Evolutionary conservation across 2,329 filamentous ascomycete genomes (phyloP).

Genomic region (Cladophialophora exuberans): DNA sequence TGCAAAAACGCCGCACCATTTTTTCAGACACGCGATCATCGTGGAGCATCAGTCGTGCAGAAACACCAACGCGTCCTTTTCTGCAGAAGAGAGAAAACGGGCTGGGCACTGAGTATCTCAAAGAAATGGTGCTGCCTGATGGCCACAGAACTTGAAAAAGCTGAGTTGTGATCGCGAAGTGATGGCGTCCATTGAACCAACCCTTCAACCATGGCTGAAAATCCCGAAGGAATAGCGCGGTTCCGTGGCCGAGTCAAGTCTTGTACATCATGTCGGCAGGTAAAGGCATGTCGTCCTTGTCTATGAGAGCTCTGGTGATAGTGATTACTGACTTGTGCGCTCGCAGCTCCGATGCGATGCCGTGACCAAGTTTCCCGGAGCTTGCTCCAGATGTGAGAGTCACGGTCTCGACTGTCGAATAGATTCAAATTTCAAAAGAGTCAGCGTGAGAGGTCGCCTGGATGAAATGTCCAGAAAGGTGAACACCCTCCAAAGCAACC

Average conservation of each 20-base stretch:
- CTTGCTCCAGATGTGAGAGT: constrained; percentile 13
- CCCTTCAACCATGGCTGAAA: background rate
- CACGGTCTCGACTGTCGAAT: constrained; percentile 12
- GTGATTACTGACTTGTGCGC: background rate
- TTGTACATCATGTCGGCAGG: constrained; percentile 15
- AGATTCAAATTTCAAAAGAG: constrained; percentile 18
- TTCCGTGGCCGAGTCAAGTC: constrained; percentile 12
- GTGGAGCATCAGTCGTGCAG: too few species aligned
- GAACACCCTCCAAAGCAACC: constrained; percentile 2
- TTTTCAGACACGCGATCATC: too few species aligned
- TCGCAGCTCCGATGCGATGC: constrained; percentile 18
- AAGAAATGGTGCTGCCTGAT: too few species aligned
- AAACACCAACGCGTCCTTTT: too few species aligned
- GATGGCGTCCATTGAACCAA: too few species aligned
- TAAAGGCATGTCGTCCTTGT: constrained; percentile 2
- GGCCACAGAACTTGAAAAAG: too few species aligned
- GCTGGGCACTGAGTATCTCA: background rate
- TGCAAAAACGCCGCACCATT: too few species aligned
- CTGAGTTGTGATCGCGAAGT: too few species aligned
- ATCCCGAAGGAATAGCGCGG: background rate
- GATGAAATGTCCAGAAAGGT: constrained; percentile 11
- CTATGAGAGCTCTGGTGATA: background rate
- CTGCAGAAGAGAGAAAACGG: too few species aligned
- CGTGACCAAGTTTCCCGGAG: constrained; percentile 11
- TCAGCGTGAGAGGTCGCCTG: constrained; percentile 13